These are phyloP conservation scores for Nothopassalora personata DNA, from an alignment of 2,329 filamentous ascomycete species.

Conservation along the genomic window DNA sequence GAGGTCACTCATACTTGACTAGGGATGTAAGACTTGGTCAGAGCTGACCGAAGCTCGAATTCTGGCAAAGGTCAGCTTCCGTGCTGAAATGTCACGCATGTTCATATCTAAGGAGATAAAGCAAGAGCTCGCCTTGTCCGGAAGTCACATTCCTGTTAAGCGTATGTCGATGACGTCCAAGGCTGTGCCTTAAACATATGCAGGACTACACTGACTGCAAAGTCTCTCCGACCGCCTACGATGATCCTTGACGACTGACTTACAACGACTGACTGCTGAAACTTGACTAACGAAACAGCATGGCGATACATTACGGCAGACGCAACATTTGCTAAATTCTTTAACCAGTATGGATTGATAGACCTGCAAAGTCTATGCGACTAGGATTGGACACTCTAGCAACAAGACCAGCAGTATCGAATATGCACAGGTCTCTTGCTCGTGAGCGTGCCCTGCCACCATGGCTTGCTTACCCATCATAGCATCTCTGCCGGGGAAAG, in stretches of 20 bases:
- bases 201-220: not conserved
- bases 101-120: not conserved
- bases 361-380: too few species aligned
- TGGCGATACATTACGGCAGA: not conserved
- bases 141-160: not conserved
- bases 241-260: not conserved
- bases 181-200: not conserved
- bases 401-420: too few species aligned
- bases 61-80: too few species aligned
- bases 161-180: not conserved
- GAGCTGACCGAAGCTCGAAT: too few species aligned
- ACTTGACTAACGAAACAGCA: not conserved
- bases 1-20: too few species aligned
- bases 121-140: not conserved
- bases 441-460: not conserved
- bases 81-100: too few species aligned
- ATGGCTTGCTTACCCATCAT: not conserved
- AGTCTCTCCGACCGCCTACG: not conserved
- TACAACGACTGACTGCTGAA: not conserved
- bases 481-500: constrained; percentile 38
- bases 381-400: too few species aligned
- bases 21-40: too few species aligned
- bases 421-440: too few species aligned
- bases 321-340: not conserved
- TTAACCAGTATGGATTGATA: not conserved